A percentile compares a stretch with the other conserved stretches of the same genome.
Conservation (phyloP, 148 eudicot species). For the Silene uniflora region DNA sequence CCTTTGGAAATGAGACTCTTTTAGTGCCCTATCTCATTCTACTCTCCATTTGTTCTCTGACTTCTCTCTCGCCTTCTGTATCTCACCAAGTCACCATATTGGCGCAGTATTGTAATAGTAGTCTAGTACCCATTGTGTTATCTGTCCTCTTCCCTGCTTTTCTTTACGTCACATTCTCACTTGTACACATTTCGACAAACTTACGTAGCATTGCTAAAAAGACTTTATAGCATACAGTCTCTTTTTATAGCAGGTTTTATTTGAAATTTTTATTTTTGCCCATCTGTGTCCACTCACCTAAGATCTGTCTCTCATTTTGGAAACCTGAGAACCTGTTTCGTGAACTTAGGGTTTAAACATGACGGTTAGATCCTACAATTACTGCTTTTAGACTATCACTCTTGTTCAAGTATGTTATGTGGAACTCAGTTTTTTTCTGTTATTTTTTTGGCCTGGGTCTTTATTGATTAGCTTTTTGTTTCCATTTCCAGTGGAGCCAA, state of each 20-base stretch:
- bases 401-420: not conserved
- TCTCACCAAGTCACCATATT: not conserved
- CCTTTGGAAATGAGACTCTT: not conserved
- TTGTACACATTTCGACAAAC: not conserved
- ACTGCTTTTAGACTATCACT: not conserved
- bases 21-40: not conserved
- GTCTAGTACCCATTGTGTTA: not conserved
- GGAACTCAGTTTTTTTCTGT: too few relatives aligned
- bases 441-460: too few relatives aligned
- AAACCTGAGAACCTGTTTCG: not conserved
- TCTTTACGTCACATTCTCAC: not conserved
- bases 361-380: not conserved
- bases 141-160: not conserved
- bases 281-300: not conserved
- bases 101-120: not conserved
- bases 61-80: not conserved
- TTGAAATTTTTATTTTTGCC: not conserved
- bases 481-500: not conserved
- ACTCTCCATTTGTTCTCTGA: not conserved
- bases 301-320: not conserved
- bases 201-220: not conserved
- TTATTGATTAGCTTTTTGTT: not conserved
- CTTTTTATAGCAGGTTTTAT: not conserved
- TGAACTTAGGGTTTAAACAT: not conserved
- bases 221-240: not conserved